phyloP scores from a whole-genome alignment of 768 basidiomycete species.

The Phaeolepiota aurea region DNA sequence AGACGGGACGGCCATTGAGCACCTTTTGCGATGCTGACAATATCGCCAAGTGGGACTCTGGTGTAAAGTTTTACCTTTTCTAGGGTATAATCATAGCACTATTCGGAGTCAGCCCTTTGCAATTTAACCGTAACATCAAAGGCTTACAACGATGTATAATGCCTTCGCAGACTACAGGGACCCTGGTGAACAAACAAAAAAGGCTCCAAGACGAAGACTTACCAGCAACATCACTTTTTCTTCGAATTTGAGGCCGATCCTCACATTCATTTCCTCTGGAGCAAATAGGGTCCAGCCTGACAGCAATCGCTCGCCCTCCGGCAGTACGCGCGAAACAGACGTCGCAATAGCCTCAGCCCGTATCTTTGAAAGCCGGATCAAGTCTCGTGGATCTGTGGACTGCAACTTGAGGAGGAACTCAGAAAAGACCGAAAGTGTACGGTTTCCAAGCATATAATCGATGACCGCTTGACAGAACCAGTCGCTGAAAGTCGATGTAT shows the following conservation, averaged over 20 bases:
- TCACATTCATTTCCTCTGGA: constrained; percentile 68
- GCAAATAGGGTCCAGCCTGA: constrained; percentile 92
- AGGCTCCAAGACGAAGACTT: constrained; percentile 18
- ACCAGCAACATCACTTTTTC: constrained; percentile 91
- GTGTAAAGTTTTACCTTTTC: constrained; percentile 89
- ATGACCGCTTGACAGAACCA: constrained; percentile 98
- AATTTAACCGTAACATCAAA: neutral
- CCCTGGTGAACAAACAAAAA: neutral
- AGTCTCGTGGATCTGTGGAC: constrained; percentile 86
- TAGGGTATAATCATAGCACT: constrained; percentile 92
- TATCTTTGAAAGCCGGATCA: constrained; percentile 82
- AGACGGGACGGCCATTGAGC: neutral
- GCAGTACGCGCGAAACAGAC: constrained; percentile 66
- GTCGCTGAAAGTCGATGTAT: constrained; percentile 84
- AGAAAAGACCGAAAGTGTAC: constrained; percentile 81
- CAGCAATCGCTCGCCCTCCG: constrained; percentile 68
- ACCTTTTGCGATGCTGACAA: constrained; percentile 77
- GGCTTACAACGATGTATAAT: constrained; percentile 71
- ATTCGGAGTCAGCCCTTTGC: neutral
- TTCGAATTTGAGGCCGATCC: constrained; percentile 74
- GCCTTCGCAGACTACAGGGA: constrained; percentile 34
- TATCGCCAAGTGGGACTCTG: constrained; percentile 79
- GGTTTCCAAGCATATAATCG: constrained; percentile 84
- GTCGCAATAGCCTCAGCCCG: constrained; percentile 91
- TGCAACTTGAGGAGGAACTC: constrained; percentile 87